Evolutionary conservation across 192 early-diverging fungal species (phyloP), one percentile per base, ranked within the genome.

Genomic region (Coemansia sp.): DNA sequence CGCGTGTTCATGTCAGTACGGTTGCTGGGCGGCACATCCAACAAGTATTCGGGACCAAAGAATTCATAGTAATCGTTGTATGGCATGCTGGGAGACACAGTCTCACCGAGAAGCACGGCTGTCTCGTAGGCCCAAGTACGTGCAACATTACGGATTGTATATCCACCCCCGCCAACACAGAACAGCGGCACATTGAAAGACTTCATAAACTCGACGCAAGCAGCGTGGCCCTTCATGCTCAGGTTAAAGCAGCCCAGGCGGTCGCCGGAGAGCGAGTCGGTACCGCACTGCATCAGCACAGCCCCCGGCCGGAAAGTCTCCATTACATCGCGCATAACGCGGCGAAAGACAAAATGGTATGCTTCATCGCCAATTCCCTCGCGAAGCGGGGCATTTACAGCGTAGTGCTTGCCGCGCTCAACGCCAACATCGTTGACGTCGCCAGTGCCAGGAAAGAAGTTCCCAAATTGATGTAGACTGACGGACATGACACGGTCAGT

Each of bases 401-500:
- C 87, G 71, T 99, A 97, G 51, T 91, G 78, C 72, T 91, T 91
- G 32, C 97, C 97, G 52, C 87, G 72, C 42, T 92, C 93, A 22
- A 89, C 75, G 27, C 97, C 97, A 61, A 93, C 88, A 76, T 98
- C 96, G 85, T 88, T 80, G 53, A 98, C 79, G 74, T 95, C 91
- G 27, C 97, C 97, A 9, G 95, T 99, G 33, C 97, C 97, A 22
- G 97, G 97, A 68, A 99, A 99, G 63, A 89, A 99, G 67, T 97
- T 91, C 29, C 97, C 97, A 74, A 93, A 95, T 80, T 97, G 95
- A 73, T 99, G 97, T 76, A 99, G 97, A 54, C 90, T 93, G 30
- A 94, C 92, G 21, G 95, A 96, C 97, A 99, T 99, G 31, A 99
- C 97, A n/a, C 97, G 88, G 72, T 99, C 95, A 19, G 95, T 96